Percentiles rank a stretch among this genome's conserved stretches.
Conservation (phyloP, 805 yeast genomes). For the Jamesozyma lodderae region DNA sequence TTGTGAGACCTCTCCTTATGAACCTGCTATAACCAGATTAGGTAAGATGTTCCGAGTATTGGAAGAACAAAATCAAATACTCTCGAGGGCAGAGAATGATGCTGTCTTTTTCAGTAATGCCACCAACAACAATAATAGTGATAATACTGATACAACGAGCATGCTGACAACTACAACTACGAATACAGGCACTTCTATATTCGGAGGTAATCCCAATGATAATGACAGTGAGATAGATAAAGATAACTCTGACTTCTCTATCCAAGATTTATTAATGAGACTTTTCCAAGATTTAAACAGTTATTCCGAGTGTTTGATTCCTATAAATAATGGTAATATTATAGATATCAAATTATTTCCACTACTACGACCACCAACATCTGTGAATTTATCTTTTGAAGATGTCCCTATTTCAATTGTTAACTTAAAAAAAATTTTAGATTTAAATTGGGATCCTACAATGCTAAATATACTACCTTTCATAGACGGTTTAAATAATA, state of each 20-base stretch:
- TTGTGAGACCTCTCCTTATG: constrained; percentile 77
- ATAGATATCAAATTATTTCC: constrained; percentile 94
- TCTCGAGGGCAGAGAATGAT: constrained; percentile 49
- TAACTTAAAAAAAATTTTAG: constrained; percentile 59
- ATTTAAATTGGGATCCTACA: constrained; percentile 95
- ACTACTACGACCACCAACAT: constrained; percentile 70
- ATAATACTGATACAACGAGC: neutral
- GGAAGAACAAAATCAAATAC: constrained; percentile 76
- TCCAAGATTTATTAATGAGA: constrained; percentile 76
- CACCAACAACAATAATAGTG: neutral
- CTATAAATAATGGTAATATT: constrained; percentile 80
- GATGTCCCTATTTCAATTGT: constrained; percentile 94
- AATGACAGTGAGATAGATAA: neutral
- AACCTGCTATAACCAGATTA: constrained; percentile 70
- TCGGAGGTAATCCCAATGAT: too few species aligned
- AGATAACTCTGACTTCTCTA: constrained; percentile 33
- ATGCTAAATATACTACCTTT: constrained; percentile 80
- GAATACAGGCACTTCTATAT: neutral
- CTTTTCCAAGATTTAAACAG: constrained; percentile 90
- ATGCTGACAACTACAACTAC: neutral
- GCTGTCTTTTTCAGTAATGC: constrained; percentile 10
- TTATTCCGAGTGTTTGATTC: constrained; percentile 92
- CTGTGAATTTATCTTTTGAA: constrained; percentile 52
- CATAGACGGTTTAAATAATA: constrained; percentile 82
- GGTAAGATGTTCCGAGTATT: constrained; percentile 84